A percentile compares a stretch with the other conserved stretches of the same genome.
Conservation (phyloP, 1,284 basidiomycete genomes). For the Pterula multifida region DNA sequence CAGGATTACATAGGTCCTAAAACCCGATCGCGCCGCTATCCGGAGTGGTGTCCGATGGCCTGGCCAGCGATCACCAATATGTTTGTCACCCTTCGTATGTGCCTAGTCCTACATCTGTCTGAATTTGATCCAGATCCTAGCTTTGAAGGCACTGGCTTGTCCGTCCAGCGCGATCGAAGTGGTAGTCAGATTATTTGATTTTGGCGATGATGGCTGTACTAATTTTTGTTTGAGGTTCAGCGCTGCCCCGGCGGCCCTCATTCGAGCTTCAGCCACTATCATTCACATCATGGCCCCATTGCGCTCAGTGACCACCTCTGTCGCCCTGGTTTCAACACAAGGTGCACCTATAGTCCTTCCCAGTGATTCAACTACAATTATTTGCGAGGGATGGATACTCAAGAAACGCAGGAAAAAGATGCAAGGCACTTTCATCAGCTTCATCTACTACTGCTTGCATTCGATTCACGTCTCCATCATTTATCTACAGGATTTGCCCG, state of each 20-base stretch:
- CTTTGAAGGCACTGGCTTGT: no score
- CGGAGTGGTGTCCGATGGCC: neutral
- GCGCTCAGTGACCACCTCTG: neutral
- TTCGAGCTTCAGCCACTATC: neutral
- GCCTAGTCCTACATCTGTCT: no score
- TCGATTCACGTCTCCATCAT: conserved; percentile 6
- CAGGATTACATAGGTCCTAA: neutral
- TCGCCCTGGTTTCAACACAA: neutral
- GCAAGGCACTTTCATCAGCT: conserved; percentile 73
- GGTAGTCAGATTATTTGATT: no score
- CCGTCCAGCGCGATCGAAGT: no score
- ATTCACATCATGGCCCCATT: neutral
- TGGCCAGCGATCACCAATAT: neutral
- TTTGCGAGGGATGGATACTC: conserved; percentile 65
- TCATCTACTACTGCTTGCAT: conserved; percentile 3
- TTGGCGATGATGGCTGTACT: no score
- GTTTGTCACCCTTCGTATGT: no score
- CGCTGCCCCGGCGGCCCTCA: no score
- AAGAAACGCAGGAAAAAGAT: conserved; percentile 78
- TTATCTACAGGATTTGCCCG: conserved; percentile 63
- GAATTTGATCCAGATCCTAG: no score
- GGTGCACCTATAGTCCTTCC: conserved; percentile 4
- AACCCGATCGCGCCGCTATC: neutral
- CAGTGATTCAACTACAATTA: conserved; percentile 18
- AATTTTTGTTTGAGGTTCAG: no score